Conservation (phyloP, 257 asterid genomes). For the Verbena officinalis region DNA sequence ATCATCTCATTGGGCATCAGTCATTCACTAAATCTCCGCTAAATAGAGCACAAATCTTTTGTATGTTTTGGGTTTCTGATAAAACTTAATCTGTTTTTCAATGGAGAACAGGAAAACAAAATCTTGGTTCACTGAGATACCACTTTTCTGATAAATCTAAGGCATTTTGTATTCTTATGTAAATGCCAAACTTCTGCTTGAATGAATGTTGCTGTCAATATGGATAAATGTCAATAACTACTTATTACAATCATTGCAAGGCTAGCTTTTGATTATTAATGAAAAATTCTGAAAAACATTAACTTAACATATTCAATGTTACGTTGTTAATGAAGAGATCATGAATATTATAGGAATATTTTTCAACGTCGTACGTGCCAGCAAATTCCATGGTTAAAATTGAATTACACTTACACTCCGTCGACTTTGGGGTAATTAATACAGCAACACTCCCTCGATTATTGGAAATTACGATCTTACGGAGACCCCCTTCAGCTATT, state of each 20-base stretch:
- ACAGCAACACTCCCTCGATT: too few relatives aligned
- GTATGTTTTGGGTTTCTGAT: slow-evolving; percentile 51
- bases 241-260: slow-evolving; percentile 48
- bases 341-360: too few relatives aligned
- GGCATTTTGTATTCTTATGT: slow-evolving; percentile 25
- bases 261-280: neutral
- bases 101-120: slow-evolving; percentile 46
- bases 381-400: too few relatives aligned
- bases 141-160: slow-evolving; percentile 45
- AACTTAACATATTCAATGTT: too few relatives aligned
- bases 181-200: neutral
- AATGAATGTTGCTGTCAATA: slow-evolving; percentile 22
- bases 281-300: neutral
- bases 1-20: slow-evolving; percentile 50
- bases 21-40: slow-evolving; percentile 58
- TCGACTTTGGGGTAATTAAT: too few relatives aligned
- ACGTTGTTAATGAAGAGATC: too few relatives aligned
- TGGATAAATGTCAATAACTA: slow-evolving; percentile 23
- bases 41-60: slow-evolving; percentile 60
- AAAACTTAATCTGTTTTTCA: slow-evolving; percentile 20
- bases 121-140: slow-evolving; percentile 46
- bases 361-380: too few relatives aligned
- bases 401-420: too few relatives aligned
- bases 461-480: too few relatives aligned
- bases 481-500: too few relatives aligned